Evolutionary conservation across 176 grass and related monocot species (phyloP).

Genomic region (Carex parvula): DNA sequence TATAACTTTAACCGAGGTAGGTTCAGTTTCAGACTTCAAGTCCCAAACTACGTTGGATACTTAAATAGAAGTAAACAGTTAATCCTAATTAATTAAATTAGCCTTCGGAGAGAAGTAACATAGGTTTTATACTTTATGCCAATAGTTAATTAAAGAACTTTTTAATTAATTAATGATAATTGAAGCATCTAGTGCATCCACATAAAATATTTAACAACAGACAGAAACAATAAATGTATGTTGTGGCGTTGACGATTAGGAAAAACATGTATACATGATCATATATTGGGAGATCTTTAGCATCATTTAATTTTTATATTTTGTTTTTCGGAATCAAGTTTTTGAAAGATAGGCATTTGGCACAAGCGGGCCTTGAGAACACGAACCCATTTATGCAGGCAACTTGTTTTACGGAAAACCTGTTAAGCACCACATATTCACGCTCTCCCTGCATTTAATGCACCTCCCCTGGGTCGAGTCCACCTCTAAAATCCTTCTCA

Average conservation of each 20-base stretch:
- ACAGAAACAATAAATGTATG: background rate
- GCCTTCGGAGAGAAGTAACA: background rate
- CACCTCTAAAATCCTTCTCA: background rate
- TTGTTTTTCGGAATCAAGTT: background rate
- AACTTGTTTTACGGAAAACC: conserved; percentile 18
- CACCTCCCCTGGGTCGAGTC: background rate
- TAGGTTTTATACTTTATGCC: background rate
- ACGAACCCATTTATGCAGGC: conserved; percentile 26
- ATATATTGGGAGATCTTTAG: background rate
- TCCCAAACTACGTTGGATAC: background rate
- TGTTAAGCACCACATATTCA: background rate
- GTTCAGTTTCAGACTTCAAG: background rate
- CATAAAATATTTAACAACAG: background rate
- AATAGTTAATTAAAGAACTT: background rate
- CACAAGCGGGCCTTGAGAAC: background rate
- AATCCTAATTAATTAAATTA: background rate
- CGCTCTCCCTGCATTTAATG: conserved; percentile 3
- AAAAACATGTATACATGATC: background rate
- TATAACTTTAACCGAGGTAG: conserved; percentile 5
- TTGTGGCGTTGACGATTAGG: background rate
- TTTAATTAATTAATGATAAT: background rate
- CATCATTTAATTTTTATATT: background rate
- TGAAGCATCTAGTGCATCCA: background rate
- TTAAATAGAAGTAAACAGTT: background rate
- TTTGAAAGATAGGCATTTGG: conserved; percentile 14